Evolutionary conservation across 2,329 filamentous ascomycete species (phyloP), one percentile per base, ranked within the genome.

Genomic region (Beauveria medogensis): DNA sequence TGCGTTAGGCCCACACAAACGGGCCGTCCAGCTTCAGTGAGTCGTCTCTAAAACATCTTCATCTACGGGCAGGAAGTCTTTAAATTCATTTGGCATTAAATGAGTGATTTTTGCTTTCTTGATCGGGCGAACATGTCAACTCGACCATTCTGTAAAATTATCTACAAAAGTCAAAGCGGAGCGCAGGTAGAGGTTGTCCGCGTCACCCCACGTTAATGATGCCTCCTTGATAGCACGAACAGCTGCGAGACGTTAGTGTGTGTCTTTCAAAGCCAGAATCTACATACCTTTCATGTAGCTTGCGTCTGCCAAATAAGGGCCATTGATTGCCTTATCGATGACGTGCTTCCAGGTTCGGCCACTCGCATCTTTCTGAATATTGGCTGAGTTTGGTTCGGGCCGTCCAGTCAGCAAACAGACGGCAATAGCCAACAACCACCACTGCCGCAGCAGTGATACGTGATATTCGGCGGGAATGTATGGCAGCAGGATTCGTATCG

Each of bases 341-440:
- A 93, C 88, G 73, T 89, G 90, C 6, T 84, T 82, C 94, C 94
- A 99, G 55, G 83, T 80, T 67, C 86, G 85, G 1, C 79, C 82
- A 44, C 82, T 80, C n/a, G 85, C 67, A 50, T 91, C 84, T 10
- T 65, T 63, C 5, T 80, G 78, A 61, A 94, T 80, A 30, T 82
- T 79, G 61, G 87, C 82, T n/a, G 83, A 76, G 59, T 89, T 82
- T 61, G 96, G 84, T 62, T 80, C 76, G 0, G 92, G 94, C 22
- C 93, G 82, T 28, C 88, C 76, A 68, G 90, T 87, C 2, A 86
- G 77, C 58, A 96, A 84, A 70, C 94, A 97, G 12, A 92, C 82
- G 0, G 86, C 83, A 47, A 97, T 73, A 0, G 88, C 85, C 47
- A 96, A 82, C 5, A 99, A 76, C 90, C 91, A 96, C 92, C 94